phyloP scores from a whole-genome alignment of 2,329 filamentous ascomycete species.

The Ophiocordyceps camponoti-rufipedis region DNA sequence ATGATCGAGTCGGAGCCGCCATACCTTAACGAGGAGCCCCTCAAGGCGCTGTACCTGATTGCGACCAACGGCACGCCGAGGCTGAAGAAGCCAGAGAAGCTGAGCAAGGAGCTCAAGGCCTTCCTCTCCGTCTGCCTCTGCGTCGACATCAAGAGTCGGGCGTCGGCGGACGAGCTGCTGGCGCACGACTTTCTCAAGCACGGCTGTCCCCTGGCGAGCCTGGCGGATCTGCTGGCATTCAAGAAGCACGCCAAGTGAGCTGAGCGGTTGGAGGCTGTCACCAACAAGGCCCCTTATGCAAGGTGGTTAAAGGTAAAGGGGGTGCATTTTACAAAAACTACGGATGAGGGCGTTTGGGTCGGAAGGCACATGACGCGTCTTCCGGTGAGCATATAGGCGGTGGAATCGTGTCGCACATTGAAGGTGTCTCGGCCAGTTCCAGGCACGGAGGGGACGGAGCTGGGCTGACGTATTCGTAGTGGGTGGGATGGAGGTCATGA shows the following conservation, averaged over 20 bases:
- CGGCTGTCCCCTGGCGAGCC: slow-evolving; percentile 65
- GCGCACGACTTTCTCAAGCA: slow-evolving; percentile 88
- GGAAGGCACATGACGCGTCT: background rate
- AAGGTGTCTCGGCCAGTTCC: too few relatives aligned
- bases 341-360: background rate
- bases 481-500: too few relatives aligned
- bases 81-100: slow-evolving; percentile 94
- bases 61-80: slow-evolving; percentile 93
- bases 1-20: slow-evolving; percentile 99
- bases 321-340: background rate
- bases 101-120: slow-evolving; percentile 93
- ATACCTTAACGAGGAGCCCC: slow-evolving; percentile 91
- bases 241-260: slow-evolving; percentile 53
- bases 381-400: background rate
- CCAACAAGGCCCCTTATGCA: background rate
- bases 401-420: background rate
- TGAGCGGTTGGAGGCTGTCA: too few relatives aligned
- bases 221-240: slow-evolving; percentile 78
- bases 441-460: background rate
- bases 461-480: too few relatives aligned
- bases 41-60: slow-evolving; percentile 94
- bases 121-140: slow-evolving; percentile 94
- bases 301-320: background rate
- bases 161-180: slow-evolving; percentile 76
- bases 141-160: slow-evolving; percentile 87